Conservation (phyloP, 2,329 filamentous ascomycete species). For the Leptographium lundbergii region DNA sequence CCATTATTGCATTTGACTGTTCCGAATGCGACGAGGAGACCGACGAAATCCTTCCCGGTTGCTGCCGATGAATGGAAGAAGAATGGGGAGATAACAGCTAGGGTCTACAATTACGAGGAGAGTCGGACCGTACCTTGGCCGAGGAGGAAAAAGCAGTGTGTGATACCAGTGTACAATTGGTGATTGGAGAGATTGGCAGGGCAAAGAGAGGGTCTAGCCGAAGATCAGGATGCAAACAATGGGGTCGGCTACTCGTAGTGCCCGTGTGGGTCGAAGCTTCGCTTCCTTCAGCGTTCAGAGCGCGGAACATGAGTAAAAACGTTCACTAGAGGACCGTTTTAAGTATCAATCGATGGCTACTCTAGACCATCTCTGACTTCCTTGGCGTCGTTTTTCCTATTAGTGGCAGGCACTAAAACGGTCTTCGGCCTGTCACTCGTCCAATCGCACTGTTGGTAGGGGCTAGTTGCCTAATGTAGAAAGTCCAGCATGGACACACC, state of each 20-base stretch:
- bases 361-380: background rate
- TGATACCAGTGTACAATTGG: background rate
- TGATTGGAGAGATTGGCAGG: background rate
- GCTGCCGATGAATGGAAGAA: background rate
- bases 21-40: background rate
- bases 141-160: background rate
- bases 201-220: background rate
- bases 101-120: background rate
- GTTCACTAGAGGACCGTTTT: no score
- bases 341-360: background rate
- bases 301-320: no score
- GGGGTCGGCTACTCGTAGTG: background rate
- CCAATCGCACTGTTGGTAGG: constrained; percentile 3
- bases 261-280: background rate
- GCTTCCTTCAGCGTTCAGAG: background rate
- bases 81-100: background rate
- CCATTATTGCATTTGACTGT: no score
- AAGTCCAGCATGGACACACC: background rate
- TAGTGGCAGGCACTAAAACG: background rate
- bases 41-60: background rate
- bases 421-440: background rate
- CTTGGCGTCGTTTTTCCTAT: background rate
- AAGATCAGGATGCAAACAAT: background rate
- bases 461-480: background rate
- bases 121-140: background rate